These are phyloP conservation scores for Rutstroemia sp. DNA, from an alignment of 2,329 filamentous ascomycete species.

Conservation along the genomic window DNA sequence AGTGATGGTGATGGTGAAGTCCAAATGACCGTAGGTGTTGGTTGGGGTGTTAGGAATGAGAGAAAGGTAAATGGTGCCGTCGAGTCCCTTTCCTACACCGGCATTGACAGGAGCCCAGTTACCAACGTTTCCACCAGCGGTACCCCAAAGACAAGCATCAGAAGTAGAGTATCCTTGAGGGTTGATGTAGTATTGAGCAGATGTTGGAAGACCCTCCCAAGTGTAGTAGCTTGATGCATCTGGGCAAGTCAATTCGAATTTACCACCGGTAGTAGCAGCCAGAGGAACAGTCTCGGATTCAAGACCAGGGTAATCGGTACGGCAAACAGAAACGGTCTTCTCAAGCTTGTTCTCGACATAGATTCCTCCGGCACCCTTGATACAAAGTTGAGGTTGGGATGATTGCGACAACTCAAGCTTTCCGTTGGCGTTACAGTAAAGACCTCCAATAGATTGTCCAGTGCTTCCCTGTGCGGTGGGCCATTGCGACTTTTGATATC, in stretches of 20 bases:
- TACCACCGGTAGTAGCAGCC: slow-evolving; percentile 50
- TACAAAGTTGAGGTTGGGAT: slow-evolving; percentile 64
- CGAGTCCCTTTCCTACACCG: slow-evolving; percentile 62
- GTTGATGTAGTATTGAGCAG: slow-evolving; percentile 97
- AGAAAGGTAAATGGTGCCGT: slow-evolving; percentile 68
- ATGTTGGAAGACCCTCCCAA: slow-evolving; percentile 68
- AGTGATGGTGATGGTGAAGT: slow-evolving; percentile 71
- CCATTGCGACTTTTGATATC: slow-evolving; percentile 92
- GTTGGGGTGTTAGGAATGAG: slow-evolving; percentile 81
- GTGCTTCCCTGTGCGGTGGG: slow-evolving; percentile 68
- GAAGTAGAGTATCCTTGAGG: slow-evolving; percentile 59
- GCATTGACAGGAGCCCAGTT: slow-evolving; percentile 88
- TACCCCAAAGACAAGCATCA: slow-evolving; percentile 72
- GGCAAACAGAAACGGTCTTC: slow-evolving; percentile 68
- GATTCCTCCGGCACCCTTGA: slow-evolving; percentile 59
- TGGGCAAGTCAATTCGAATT: slow-evolving; percentile 66
- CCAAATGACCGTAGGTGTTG: slow-evolving; percentile 52
- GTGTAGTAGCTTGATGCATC: slow-evolving; percentile 62
- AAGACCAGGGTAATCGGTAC: slow-evolving; percentile 91
- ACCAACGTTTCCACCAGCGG: slow-evolving; percentile 49
- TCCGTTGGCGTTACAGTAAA: slow-evolving; percentile 67
- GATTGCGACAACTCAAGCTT: slow-evolving; percentile 72
- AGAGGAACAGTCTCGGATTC: slow-evolving; percentile 83
- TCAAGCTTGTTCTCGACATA: slow-evolving; percentile 67
- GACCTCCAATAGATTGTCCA: slow-evolving; percentile 80